Base-by-base conservation (phyloP, 768 basidiomycete genomes). In the Termitomyces sp. region DNA sequence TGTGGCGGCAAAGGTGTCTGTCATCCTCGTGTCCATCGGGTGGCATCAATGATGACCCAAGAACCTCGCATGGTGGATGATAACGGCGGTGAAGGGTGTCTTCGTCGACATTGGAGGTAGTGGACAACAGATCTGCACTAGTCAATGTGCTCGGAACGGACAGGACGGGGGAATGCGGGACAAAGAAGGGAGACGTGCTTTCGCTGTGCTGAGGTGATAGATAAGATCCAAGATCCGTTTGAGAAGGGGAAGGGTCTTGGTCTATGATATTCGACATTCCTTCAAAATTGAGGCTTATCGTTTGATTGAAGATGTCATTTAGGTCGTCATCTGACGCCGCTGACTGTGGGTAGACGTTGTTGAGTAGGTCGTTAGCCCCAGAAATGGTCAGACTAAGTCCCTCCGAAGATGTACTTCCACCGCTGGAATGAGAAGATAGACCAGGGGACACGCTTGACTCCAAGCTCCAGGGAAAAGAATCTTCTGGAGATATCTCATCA, bases 1-100 rank as follows among this genome's bases (percentile, higher is more conserved):
- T 64, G 33, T 61, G 58, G n/a, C 56, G 61, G 27, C 61, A 57
- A 22, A 45, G 36, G 31, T 56, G 39, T 8, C 30, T 34, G 39
- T 33, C 37, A 49, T 34, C 50, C 27, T 13, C 20, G 37, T 33
- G 16, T 48, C 44, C 36, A 6, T 54, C 55, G 4, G 58, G 51
- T 31, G 44, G 46, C 15, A 55, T 44, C 24, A 54, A 18, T 12
- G 56, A 55, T 18, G 54, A 51, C 16, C 27, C 9, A 22, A 18
- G 16, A 33, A 8, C 5, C 18, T 13, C 36, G 37, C 34, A 13
- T 16, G 12, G 5, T 34, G 37, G 7, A 15, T 18, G 46, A 50
- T 55, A 41, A 24, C 41, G 54, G 15, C 48, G 54, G 13, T 54
- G 54, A 42, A 55, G 48, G 16, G 9, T 18, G 11, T n/a, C 8